Evolutionary conservation across 2,329 filamentous ascomycete genomes (phyloP), one percentile per base, ranked within the genome.

Genomic region (Mariannaea sp.): DNA sequence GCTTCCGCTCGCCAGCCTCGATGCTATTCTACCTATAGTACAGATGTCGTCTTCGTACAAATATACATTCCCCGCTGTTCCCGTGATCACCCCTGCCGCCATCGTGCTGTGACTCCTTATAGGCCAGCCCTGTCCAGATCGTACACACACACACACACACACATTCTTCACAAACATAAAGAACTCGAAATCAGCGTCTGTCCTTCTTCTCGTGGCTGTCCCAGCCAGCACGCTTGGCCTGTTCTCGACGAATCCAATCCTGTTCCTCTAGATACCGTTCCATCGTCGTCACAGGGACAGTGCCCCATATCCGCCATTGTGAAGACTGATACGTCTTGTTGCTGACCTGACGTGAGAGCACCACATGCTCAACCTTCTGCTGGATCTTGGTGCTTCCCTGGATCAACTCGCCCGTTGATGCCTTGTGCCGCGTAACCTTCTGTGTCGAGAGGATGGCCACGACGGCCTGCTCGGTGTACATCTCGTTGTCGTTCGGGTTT

Each of bases 231-330:
- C 68, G 60, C 54, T 62, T 65, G 4, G 70, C 64, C 57, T 73
- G 58, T 52, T 74, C 70, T 57, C 64, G 65, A 14, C 68, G 62
- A 24, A 71, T 61, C 46, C 70, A 64, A 14, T 68, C 65, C 62
- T 70, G 68, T 57, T 77, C 73, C 7, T 71, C 62, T 19, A 62
- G 26, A 36, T 70, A 77, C 5, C 53, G 59, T 56, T 81, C 72
- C 2, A 80, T 66, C 1, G 77, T 80, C 10, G 80, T 83, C 61
- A 82, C 78, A 35, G 78, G 69, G 24, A 82, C 73, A 16, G 83
- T 87, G 12, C 87, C 87, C 80, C 86, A 87, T 44, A 89, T 70
- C 66, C 75, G 77, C 87, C 87, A 90, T 2, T 77, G 74, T 22
- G 69, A 72, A 50, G 77, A 68, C 65, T 74, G 67, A 59, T 74